Evolutionary conservation across 2,329 filamentous ascomycete genomes (phyloP), one percentile per base, ranked within the genome.

Genomic region (Pseudocercospora cruenta): DNA sequence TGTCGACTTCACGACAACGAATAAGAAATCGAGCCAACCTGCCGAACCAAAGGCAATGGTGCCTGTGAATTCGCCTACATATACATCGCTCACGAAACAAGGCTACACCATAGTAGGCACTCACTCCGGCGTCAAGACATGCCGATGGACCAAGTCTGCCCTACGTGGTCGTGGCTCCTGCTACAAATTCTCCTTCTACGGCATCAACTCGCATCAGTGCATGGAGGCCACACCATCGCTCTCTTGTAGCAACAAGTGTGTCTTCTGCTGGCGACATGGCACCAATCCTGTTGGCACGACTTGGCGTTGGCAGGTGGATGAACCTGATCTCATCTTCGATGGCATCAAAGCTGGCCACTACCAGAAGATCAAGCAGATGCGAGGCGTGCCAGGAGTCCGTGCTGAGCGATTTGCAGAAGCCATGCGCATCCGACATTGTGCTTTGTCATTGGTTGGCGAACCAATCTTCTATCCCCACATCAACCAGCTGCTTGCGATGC

Each of bases 401-500:
- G 92, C 94, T 0, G 94, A 98, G 79, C 87, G 95, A 3, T 98
- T 96, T 75, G 88, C 90, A 6, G 95, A 98, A 81, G 94, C 94
- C 0, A 93, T 97, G 90, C 86, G 89, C 49, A 97, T 99, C 73
- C 87, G 93, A 0, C 94, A 99, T 80, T 99, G 94, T 78, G 95
- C 95, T 0, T 83, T 99, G 54, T 93, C 89, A 70, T 85, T 99
- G 9, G 95, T 99, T 22, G 94, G 95, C 72, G 94, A 99, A 79
- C 94, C 94, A n/a, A 97, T 97, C 73, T 98, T 98, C 82, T 98
- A 98, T 79, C 95, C 95, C 9, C 90, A 96, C 76, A 98, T 98
- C 84, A 97, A 99, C 79, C 91, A 94, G 76, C 94, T 98, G 75
- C 83, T 96, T 0, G 85, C 82, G 10, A 87, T 98, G 84, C 85